Conservation (phyloP, 805 yeast genomes). For the Ogataea wickerhamii region DNA sequence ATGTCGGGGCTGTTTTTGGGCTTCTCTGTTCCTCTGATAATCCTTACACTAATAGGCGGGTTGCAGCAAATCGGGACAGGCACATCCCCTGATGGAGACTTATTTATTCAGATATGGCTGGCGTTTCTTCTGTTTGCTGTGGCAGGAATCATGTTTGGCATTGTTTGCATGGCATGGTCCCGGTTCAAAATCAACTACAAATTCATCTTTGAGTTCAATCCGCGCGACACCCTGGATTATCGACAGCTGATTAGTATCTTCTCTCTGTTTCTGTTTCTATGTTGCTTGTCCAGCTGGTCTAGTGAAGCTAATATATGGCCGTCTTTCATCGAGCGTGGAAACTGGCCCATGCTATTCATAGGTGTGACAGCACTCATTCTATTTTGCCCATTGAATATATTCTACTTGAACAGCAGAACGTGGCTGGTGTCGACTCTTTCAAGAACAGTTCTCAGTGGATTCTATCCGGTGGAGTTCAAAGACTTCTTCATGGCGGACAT, state of each 20-base stretch:
- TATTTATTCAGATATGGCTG: slow-evolving; percentile 81
- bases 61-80: slow-evolving; percentile 34
- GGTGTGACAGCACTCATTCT: slow-evolving; percentile 46
- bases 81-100: slow-evolving; percentile 49
- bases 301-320: slow-evolving; percentile 71
- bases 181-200: slow-evolving; percentile 75
- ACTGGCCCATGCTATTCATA: slow-evolving; percentile 75
- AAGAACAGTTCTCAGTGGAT: slow-evolving; percentile 73
- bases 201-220: slow-evolving; percentile 84
- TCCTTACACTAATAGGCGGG: slow-evolving; percentile 48
- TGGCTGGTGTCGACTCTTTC: slow-evolving; percentile 76
- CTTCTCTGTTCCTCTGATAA: slow-evolving; percentile 59
- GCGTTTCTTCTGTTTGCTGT: slow-evolving; percentile 70
- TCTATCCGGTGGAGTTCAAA: slow-evolving; percentile 89
- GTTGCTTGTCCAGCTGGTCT: slow-evolving; percentile 65
- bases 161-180: slow-evolving; percentile 71
- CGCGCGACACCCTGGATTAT: slow-evolving; percentile 58
- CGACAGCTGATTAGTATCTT: slow-evolving; percentile 65
- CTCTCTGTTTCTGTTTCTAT: slow-evolving; percentile 49
- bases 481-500: slow-evolving; percentile 93
- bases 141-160: slow-evolving; percentile 56
- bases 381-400: slow-evolving; percentile 59
- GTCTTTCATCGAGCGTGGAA: slow-evolving; percentile 49
- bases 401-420: slow-evolving; percentile 57
- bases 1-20: slow-evolving; percentile 68